Percentiles rank a stretch among this genome's conserved stretches.
phyloP scores from a whole-genome alignment of 345 rosid species.

The Conringia planisiliqua region DNA sequence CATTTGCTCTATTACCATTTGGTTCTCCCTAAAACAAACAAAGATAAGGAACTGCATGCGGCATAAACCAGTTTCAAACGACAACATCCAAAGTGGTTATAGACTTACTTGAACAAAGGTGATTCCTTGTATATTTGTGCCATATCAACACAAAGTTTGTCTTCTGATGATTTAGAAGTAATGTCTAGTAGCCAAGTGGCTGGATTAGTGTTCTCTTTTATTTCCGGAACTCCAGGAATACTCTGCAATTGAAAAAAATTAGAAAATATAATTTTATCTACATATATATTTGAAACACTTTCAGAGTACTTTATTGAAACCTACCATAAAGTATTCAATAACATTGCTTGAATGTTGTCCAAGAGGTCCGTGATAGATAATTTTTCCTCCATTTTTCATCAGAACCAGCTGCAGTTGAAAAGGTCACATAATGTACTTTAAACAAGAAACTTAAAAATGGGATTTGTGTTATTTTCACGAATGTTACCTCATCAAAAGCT shows the following conservation, averaged over 20 bases:
- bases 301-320: not conserved
- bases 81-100: not conserved
- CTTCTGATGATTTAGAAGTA: constrained; percentile 39
- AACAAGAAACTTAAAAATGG: not conserved
- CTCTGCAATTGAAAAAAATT: not conserved
- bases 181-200: constrained; percentile 54
- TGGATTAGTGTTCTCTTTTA: constrained; percentile 43
- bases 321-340: constrained; percentile 54
- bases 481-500: constrained; percentile 44
- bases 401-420: constrained; percentile 44
- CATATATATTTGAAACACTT: not conserved
- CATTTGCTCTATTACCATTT: constrained; percentile 13
- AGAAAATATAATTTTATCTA: too few species aligned
- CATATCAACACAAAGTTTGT: constrained; percentile 40
- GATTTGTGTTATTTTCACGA: not conserved
- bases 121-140: constrained; percentile 35
- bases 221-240: constrained; percentile 37
- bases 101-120: constrained; percentile 25
- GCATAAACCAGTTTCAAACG: not conserved
- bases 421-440: not conserved
- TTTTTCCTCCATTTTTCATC: constrained; percentile 57
- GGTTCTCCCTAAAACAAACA: constrained; percentile 29
- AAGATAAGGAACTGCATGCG: not conserved
- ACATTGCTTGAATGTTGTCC: constrained; percentile 52
- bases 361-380: constrained; percentile 52